Conservation (phyloP, 768 basidiomycete species). For the Phallus indusiatus region DNA sequence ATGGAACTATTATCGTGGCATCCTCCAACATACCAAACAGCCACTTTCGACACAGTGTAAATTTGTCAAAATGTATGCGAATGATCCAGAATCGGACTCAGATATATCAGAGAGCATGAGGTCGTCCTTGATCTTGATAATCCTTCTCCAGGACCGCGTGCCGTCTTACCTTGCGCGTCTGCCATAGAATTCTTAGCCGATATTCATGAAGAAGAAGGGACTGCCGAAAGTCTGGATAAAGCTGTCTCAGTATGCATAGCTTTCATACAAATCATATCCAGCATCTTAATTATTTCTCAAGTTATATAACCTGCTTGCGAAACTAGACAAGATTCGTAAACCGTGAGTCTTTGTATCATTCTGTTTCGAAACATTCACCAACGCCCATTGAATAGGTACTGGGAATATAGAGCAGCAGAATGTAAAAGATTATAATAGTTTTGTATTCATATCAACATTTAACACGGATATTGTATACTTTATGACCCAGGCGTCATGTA, state of each 20-base stretch:
- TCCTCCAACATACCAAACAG: slow-evolving; percentile 52
- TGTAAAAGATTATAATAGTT: slow-evolving; percentile 17
- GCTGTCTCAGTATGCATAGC: slow-evolving; percentile 24
- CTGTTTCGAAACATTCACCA: not conserved
- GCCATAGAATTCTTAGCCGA: slow-evolving; percentile 87
- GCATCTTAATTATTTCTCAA: slow-evolving; percentile 21
- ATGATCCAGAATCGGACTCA: slow-evolving; percentile 19
- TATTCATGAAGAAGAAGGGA: slow-evolving; percentile 46
- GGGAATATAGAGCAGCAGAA: slow-evolving; percentile 63
- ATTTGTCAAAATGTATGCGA: slow-evolving; percentile 61
- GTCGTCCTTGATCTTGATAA: slow-evolving; percentile 60
- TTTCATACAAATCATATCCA: slow-evolving; percentile 19
- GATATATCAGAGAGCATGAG: not conserved
- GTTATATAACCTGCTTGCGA: slow-evolving; percentile 64
- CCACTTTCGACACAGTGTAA: slow-evolving; percentile 45
- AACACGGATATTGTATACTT: not conserved
- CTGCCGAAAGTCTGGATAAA: slow-evolving; percentile 34
- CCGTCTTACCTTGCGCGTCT: slow-evolving; percentile 65
- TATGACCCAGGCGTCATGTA: no score
- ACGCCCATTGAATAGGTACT: slow-evolving; percentile 40
- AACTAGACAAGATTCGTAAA: slow-evolving; percentile 67
- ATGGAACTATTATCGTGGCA: slow-evolving; percentile 93
- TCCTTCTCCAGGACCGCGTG: slow-evolving; percentile 52
- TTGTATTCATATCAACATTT: not conserved
- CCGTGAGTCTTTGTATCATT: slow-evolving; percentile 37